Conservation (phyloP, 176 grass and related monocot genomes). For the Chloris gayana region DNA sequence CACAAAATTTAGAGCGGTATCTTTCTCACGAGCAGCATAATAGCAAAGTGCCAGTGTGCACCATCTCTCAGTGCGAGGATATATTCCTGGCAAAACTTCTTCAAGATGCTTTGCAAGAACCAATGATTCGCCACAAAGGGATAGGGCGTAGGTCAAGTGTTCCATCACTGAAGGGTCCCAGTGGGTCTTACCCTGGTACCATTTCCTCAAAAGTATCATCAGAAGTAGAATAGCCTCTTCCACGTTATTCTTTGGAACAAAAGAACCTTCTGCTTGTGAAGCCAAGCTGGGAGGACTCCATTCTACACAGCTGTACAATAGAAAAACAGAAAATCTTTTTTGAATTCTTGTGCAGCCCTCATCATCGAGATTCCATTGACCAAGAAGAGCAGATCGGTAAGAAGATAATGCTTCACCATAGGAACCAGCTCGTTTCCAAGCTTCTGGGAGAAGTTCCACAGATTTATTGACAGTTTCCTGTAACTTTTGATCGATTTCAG, state of each 20-base stretch:
- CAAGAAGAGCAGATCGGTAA: conserved; percentile 77
- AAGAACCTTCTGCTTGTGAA: conserved; percentile 69
- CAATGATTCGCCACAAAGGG: conserved; percentile 60
- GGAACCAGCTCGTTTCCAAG: conserved; percentile 72
- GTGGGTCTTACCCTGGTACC: conserved; percentile 69
- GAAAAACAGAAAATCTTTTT: conserved; percentile 74
- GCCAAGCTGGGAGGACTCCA: conserved; percentile 55
- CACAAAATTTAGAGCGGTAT: conserved; percentile 71
- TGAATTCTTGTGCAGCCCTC: conserved; percentile 77
- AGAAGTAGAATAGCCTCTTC: conserved; percentile 92
- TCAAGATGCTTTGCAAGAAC: conserved; percentile 66
- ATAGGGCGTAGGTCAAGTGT: conserved; percentile 76
- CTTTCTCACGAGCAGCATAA: conserved; percentile 52
- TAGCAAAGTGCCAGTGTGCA: conserved; percentile 83
- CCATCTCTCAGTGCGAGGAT: conserved; percentile 77
- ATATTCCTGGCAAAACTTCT: conserved; percentile 83
- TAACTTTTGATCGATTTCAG: conserved; percentile 82
- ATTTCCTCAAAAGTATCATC: conserved; percentile 68
- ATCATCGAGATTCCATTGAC: conserved; percentile 88
- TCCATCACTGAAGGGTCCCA: conserved; percentile 93
- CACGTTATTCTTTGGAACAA: conserved; percentile 75
- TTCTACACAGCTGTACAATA: conserved; percentile 67
- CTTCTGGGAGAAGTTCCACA: conserved; percentile 89
- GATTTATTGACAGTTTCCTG: conserved; percentile 87
- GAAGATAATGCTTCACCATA: conserved; percentile 69